phyloP scores from a whole-genome alignment of 2,329 filamentous ascomycete species.

The Epichloe typhina region DNA sequence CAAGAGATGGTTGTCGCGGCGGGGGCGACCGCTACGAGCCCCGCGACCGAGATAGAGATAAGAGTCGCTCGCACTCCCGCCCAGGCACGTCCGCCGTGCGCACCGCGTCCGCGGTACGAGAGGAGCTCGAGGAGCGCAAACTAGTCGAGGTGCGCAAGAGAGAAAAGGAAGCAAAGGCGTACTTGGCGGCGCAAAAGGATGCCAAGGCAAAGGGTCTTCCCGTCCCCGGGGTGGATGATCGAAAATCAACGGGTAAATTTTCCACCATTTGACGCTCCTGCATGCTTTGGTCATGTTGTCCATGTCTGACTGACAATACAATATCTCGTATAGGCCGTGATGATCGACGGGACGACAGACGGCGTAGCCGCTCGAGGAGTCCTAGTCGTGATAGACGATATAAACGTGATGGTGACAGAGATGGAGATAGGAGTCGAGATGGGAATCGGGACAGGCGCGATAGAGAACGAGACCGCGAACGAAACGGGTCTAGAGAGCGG shows the following conservation, averaged over 20 bases:
- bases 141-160: constrained; percentile 48
- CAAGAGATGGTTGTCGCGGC: constrained; percentile 11
- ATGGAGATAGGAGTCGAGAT: constrained; percentile 23
- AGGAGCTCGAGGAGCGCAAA: constrained; percentile 44
- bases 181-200: constrained; percentile 47
- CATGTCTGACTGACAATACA: neutral
- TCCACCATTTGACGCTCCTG: no score
- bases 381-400: constrained; percentile 17
- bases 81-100: constrained; percentile 22
- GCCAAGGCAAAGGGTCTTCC: constrained; percentile 46
- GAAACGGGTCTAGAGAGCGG: constrained; percentile 22
- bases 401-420: constrained; percentile 14
- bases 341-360: constrained; percentile 25
- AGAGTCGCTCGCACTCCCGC: constrained; percentile 32
- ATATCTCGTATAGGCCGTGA: neutral
- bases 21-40: constrained; percentile 9
- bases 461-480: constrained; percentile 20
- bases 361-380: constrained; percentile 23
- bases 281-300: no score
- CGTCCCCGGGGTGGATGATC: constrained; percentile 44
- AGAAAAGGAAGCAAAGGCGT: constrained; percentile 51
- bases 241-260: constrained; percentile 13
- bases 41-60: constrained; percentile 14
- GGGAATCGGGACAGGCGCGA: constrained; percentile 18
- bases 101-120: constrained; percentile 28